Base-by-base conservation (phyloP, 257 asterid genomes). In the Solanum pinnatisectum region DNA sequence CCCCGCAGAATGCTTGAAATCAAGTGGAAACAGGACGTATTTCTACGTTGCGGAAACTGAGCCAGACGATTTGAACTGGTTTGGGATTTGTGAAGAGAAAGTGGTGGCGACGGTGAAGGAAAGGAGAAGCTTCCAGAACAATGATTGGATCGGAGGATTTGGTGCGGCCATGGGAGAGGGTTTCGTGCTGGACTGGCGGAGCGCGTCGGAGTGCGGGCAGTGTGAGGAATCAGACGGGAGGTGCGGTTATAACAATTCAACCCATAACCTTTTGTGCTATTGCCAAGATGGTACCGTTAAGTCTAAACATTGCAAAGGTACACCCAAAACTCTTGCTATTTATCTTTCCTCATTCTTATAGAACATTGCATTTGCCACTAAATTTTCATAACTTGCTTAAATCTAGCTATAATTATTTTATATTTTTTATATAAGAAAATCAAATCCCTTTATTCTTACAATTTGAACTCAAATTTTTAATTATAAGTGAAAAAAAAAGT, bases 161-260 rank as follows among this genome's bases (percentile, higher is more conserved):
- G 87, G 72, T 12, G 10, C 8, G 0, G 89, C 59, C 27, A 84
- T 88, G 88, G 36, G 70, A 6, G 90, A 84, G 0, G 91, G 91
- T 49, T 90, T 90, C 79, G 78, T 77, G 70, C 86, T 90, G 25
- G 77, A 79, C 83, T 90, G 90, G 90, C 4, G 79, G 4, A 2
- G 18, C 5, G 30, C 35, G 20, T 0, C 1, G 30, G 20, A 84
- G 2, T 90, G 91, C 39, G 23, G 27, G 1, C 18, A 3, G 23
- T 88, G 92, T 27, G 88, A 90, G 67, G 3, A 8, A 2, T 90
- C 92, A 3, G 1, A 68, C 1, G 92, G 91, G 81, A 39, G n/a
- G 2, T 90, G 92, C 23, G 91, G 90, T 20, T 84, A 36, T 88
- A 87, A 44, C 39, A 18, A 22, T 84, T n/a, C 6, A n/a, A 83